These are phyloP conservation scores for Hirsutella minnesotensis DNA, from an alignment of 2,329 filamentous ascomycete genomes.

Conservation along the genomic window DNA sequence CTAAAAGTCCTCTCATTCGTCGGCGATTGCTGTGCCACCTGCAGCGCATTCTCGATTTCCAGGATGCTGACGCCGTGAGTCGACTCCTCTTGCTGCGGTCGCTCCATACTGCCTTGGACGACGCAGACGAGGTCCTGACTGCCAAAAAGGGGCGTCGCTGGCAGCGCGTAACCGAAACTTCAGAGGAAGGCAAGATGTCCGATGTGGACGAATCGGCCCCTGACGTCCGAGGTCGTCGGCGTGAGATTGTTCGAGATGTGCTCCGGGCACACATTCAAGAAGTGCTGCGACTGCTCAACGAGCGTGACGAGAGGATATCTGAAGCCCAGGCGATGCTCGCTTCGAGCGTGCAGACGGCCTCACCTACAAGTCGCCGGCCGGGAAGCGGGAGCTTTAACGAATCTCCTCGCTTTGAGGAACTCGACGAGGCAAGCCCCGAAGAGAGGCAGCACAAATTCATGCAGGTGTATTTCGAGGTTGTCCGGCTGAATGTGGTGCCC, in stretches of 20 bases:
- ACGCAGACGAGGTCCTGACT: slow-evolving; percentile 31
- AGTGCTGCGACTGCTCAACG: slow-evolving; percentile 33
- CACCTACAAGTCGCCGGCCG: slow-evolving; percentile 1
- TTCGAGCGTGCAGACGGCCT: slow-evolving; percentile 8
- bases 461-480: slow-evolving; percentile 36
- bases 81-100: slow-evolving; percentile 23
- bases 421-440: slow-evolving; percentile 34
- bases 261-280: slow-evolving; percentile 38
- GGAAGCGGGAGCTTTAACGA: neutral
- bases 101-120: slow-evolving; percentile 27
- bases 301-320: slow-evolving; percentile 17
- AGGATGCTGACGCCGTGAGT: slow-evolving; percentile 10
- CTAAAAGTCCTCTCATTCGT: slow-evolving; percentile 12
- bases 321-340: slow-evolving; percentile 11
- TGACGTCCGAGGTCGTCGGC: slow-evolving; percentile 12
- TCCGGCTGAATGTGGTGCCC: slow-evolving; percentile 28
- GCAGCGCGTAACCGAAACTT: neutral
- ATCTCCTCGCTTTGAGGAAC: slow-evolving; percentile 26
- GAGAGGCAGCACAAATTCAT: slow-evolving; percentile 38
- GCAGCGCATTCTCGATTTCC: slow-evolving; percentile 9
- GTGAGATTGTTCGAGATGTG: slow-evolving; percentile 30
- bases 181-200: neutral
- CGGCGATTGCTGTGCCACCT: slow-evolving; percentile 14
- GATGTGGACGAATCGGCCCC: neutral
- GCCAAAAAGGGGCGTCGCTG: slow-evolving; percentile 11